Evolutionary conservation across 495 filamentous ascomycete genomes (phyloP), one percentile per base, ranked within the genome.

Genomic region (Penicillium parvum): DNA sequence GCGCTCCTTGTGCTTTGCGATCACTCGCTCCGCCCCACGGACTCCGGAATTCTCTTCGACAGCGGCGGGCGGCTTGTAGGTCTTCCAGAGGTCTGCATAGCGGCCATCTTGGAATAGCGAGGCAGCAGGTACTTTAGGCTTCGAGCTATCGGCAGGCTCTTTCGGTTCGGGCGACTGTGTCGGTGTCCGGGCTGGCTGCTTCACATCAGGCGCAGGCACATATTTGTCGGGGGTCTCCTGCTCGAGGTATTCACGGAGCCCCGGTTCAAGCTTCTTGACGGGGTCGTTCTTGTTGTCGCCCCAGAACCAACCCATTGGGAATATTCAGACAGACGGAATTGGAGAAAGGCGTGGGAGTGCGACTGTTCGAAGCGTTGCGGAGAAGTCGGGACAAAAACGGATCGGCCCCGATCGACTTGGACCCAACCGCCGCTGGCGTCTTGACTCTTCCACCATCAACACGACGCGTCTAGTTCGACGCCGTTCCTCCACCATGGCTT

Each of bases 31-130:
- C 21, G 79, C 80, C 55, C 84, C 85, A 30, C 54, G 51, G 16
- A 54, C 30, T 22, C 57, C 55, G 25, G 77, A 72, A 17, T 71
- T 69, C 45, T 94, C 82, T 35, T 88, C 57, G 18, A 18, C 64
- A 17, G 78, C 71, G 2, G 63, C 49, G 7, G 79, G 78, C 1
- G 90, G 78, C 38, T 76, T 72, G 76, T 98, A 96, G 32, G 77
- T 85, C 61, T 83, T 85, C 92, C 92, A 98, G 21, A 98, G 75
- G 69, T 96, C 77, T 33, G 90, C 88, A 63, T 96, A 97, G 45
- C 92, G 86, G 47, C 89, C 90, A 66, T 96, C 92, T 50, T 68
- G 77, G 60, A 65, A 85, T 15, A 82, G 71, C 5, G 82, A 83
- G 44, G 77, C 66, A 28, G 66, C 45, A 6, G 82, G 81, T 53